phyloP scores from a whole-genome alignment of 2,329 filamentous ascomycete genomes.

The Colletotrichum sp. region DNA sequence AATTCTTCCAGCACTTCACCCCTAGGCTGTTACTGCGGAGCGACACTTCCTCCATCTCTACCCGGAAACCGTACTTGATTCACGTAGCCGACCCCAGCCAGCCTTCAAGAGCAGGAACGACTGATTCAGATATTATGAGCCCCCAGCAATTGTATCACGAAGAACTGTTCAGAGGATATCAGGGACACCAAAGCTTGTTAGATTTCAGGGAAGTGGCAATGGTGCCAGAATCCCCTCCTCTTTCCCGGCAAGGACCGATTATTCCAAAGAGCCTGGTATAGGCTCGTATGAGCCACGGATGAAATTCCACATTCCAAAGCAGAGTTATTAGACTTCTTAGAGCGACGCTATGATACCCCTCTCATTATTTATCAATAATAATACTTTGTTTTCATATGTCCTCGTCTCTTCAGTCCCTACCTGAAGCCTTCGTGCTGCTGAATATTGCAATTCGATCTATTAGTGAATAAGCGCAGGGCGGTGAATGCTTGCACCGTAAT shows the following conservation, averaged over 20 bases:
- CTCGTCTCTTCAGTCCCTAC: neutral
- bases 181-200: neutral
- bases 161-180: neutral
- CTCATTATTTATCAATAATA: neutral
- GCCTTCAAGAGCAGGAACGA: neutral
- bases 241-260: neutral
- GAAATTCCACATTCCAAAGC: neutral
- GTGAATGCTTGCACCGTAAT: neutral
- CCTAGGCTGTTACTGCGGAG: slow-evolving; percentile 33
- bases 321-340: neutral
- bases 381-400: neutral
- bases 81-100: neutral
- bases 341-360: neutral
- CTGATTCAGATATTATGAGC: neutral
- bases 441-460: neutral
- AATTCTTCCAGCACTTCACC: slow-evolving; percentile 42
- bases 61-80: neutral
- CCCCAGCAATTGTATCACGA: neutral
- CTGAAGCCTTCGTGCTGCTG: neutral
- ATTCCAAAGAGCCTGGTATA: neutral
- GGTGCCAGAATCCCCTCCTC: neutral
- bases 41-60: neutral
- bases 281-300: neutral
- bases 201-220: neutral
- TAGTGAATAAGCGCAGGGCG: neutral